These are phyloP conservation scores for Rhizophagus clarus DNA, from an alignment of 192 early-diverging fungal species.

Conservation along the genomic window DNA sequence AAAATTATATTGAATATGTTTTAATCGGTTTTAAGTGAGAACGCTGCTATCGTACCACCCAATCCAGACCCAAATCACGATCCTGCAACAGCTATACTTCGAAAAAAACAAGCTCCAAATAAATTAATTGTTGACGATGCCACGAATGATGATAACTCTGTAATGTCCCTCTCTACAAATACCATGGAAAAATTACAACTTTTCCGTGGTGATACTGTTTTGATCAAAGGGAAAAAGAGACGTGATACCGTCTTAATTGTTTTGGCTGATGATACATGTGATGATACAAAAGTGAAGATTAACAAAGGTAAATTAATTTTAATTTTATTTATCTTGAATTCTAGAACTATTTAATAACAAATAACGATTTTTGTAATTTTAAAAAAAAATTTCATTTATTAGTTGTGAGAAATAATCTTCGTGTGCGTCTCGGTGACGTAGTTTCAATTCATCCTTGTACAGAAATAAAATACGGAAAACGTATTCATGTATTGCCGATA, in stretches of 20 bases:
- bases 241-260: constrained; percentile 96
- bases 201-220: constrained; percentile 94
- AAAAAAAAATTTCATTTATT: not conserved
- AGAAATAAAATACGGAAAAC: constrained; percentile 97
- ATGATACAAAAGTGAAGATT: constrained; percentile 90
- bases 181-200: constrained; percentile 92
- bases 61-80: constrained; percentile 71
- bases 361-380: not conserved
- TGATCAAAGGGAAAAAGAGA: constrained; percentile 98
- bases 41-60: constrained; percentile 53
- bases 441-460: constrained; percentile 92
- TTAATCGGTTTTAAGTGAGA: constrained; percentile 40
- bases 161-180: constrained; percentile 82
- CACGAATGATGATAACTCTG: constrained; percentile 97
- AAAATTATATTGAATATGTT: not conserved
- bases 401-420: constrained; percentile 95
- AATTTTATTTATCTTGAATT: too few species aligned
- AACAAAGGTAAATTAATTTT: constrained; percentile 68
- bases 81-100: constrained; percentile 92
- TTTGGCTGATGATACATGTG: constrained; percentile 87
- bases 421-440: constrained; percentile 93
- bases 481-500: constrained; percentile 95
- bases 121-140: constrained; percentile 99
- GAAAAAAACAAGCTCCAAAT: constrained; percentile 95
- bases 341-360: not conserved